These are phyloP conservation scores for Kazachstania sp. DNA, from an alignment of 1,139 yeast genomes.

Conservation along the genomic window DNA sequence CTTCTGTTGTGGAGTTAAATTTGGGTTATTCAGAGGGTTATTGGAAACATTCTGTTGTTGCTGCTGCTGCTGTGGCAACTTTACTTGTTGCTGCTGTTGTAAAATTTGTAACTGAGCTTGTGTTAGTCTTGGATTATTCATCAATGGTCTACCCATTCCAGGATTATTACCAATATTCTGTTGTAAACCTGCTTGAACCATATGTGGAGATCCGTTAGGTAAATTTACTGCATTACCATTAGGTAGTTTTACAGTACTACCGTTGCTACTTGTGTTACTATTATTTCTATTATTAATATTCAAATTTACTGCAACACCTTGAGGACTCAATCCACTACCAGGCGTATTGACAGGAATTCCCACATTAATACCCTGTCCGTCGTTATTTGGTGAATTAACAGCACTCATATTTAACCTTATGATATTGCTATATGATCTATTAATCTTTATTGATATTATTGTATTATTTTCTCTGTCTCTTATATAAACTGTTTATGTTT, in stretches of 20 bases:
- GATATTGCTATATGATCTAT: too few relatives aligned
- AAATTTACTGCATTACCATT: background rate
- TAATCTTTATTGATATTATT: too few relatives aligned
- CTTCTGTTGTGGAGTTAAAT: conserved; percentile 10
- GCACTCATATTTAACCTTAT: background rate
- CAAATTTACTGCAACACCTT: conserved; percentile 2
- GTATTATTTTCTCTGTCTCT: too few relatives aligned
- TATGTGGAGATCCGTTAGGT: background rate
- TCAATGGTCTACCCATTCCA: background rate
- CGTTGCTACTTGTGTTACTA: background rate
- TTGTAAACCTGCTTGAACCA: background rate
- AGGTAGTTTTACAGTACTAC: background rate
- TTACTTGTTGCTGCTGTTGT: conserved; percentile 12
- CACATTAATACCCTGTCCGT: conserved; percentile 2
- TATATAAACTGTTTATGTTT: too few relatives aligned
- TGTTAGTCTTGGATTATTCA: background rate
- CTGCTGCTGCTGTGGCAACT: conserved; percentile 19
- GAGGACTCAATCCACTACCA: conserved; percentile 4
- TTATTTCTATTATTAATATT: background rate
- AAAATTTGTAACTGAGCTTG: conserved; percentile 7
- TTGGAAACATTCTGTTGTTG: conserved; percentile 12
- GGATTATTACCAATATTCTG: background rate
- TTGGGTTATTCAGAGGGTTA: too few relatives aligned
- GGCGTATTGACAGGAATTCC: conserved; percentile 23
- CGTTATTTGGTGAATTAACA: conserved; percentile 2